A percentile compares a stretch with the other conserved stretches of the same genome.
Evolutionary conservation across 164 flowering plant genomes (phyloP).

Genomic region (Vitis rotundifolia): DNA sequence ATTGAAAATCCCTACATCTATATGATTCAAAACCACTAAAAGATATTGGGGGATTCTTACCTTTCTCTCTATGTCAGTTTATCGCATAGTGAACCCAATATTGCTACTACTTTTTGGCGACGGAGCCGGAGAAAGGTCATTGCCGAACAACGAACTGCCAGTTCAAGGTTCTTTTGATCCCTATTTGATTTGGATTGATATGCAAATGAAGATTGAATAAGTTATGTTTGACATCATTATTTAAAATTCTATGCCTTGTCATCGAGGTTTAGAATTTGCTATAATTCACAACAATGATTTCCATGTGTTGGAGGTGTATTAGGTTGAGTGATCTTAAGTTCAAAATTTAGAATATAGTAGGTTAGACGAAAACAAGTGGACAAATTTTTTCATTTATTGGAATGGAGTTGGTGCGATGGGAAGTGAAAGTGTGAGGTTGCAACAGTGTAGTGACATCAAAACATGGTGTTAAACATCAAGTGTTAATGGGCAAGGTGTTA

Average conservation of each 20-base stretch:
- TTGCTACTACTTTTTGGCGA: constrained; percentile 80
- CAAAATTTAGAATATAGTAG: no score
- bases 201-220: neutral
- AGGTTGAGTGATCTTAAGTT: no score
- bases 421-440: no score
- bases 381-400: no score
- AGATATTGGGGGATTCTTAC: constrained; percentile 6
- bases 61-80: constrained; percentile 48
- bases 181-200: constrained; percentile 5
- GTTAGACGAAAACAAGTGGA: no score
- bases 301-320: neutral
- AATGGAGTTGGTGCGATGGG: no score
- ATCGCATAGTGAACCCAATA: constrained; percentile 91
- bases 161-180: constrained; percentile 71
- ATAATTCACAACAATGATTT: neutral
- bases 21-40: neutral
- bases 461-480: no score
- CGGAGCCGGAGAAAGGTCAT: constrained; percentile 81
- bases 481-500: no score
- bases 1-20: neutral
- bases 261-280: neutral
- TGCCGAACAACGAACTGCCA: constrained; percentile 88
- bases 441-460: no score
- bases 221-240: neutral
- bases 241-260: neutral